Evolutionary conservation across 2,329 filamentous ascomycete genomes (phyloP).

Genomic region (Neofusicoccum umdonicola): DNA sequence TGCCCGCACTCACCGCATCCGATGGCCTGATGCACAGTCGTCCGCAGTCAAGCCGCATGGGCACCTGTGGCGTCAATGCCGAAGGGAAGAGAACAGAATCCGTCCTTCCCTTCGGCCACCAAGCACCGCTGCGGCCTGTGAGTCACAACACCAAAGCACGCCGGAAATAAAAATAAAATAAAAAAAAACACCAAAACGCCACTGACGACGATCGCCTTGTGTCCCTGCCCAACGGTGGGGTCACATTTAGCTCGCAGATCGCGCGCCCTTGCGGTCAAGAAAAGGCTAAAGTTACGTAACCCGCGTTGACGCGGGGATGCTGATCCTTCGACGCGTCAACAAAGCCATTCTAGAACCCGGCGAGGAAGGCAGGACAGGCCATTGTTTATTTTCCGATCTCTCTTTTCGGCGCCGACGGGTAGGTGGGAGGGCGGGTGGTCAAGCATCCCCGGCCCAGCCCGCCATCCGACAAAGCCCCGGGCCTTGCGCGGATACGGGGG

Average conservation of each 20-base stretch:
- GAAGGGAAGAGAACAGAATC: neutral
- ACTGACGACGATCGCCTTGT: too few species aligned
- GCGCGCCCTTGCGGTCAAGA: neutral
- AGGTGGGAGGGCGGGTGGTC: neutral
- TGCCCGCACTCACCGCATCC: too few species aligned
- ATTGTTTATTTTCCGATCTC: neutral
- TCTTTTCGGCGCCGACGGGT: neutral
- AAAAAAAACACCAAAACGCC: too few species aligned
- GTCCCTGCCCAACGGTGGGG: slow-evolving; percentile 5
- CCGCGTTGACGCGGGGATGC: neutral
- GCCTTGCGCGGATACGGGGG: too few species aligned
- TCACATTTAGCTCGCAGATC: slow-evolving; percentile 11
- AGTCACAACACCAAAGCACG: neutral
- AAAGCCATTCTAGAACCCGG: neutral
- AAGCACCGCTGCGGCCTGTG: neutral
- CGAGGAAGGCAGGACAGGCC: neutral
- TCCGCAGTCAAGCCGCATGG: too few species aligned
- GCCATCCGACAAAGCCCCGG: neutral
- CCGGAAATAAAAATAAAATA: too few species aligned
- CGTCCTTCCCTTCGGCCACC: neutral
- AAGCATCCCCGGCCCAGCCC: neutral
- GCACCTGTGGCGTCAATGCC: too few species aligned
- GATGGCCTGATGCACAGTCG: too few species aligned
- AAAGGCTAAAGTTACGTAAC: slow-evolving; percentile 2
- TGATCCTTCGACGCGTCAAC: neutral